Base-by-base conservation (phyloP, 2,329 filamentous ascomycete genomes). In the Pseudogymnoascus sp. region DNA sequence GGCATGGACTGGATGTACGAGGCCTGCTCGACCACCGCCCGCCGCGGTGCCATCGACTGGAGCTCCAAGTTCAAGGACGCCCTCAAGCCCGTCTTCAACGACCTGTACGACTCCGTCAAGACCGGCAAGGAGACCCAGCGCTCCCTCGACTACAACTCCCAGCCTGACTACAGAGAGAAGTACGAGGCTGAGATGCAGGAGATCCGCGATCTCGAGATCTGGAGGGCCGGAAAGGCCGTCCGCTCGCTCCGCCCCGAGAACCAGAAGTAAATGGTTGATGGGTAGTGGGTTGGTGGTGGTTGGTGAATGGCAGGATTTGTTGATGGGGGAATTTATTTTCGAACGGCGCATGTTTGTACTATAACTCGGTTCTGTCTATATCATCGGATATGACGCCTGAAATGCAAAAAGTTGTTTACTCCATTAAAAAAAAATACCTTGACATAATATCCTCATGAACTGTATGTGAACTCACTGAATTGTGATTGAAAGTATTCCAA, bases 1-100 rank as follows among this genome's bases (percentile, higher is more conserved):
- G 95, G 95, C 76, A 97, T 99, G 95, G 95, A 99, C 85, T 99
- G 96, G 92, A 99, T 99, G 95, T 99, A 96, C 84, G 93, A 93
- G 78, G 95, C 95, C 71, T 99, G 95, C 90, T 97, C 93, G 68
- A 99, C 95, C 77, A 99, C 95, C 65, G 95, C 95, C 75, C 91
- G 95, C 76, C 93, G 95, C 77, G 95, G 95, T 80, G 95, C 95
- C 81, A 96, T 99, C 77, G 95, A 99, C 86, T 99, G 95, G 95
- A 93, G 89, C 77, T 88, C 88, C 79, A 85, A 85, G 77, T 99
- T 99, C 91, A 97, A 97, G 90, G 90, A 93, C 72, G 92, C 90
- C 76, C 86, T 99, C 76, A 97, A 97, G 89, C 95, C 95, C 75
- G 89, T 99, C 76, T 99, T 99, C 86, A 93, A 97, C 82, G 85